Evolutionary conservation across 805 yeast genomes (phyloP), one percentile per base, ranked within the genome.

Genomic region (Saccharomyces mikatae): DNA sequence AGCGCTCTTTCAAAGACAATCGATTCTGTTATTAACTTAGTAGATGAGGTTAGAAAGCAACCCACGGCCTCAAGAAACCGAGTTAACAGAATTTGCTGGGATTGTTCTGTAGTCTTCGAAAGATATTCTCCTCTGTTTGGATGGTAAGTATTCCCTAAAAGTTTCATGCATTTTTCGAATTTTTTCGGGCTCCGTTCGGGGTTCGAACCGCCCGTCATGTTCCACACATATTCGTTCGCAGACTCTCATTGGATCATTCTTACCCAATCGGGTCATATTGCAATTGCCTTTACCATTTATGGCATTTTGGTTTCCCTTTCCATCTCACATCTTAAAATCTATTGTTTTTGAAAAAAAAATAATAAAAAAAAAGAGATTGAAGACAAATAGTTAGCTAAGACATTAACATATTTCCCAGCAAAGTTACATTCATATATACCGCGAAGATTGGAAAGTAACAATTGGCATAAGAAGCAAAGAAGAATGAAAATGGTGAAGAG

Each of bases 361-460:
- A 32, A n/a, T 52, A 46, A 55, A 48, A 49, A 44, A 54, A 27
- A 49, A 44, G 29, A 46, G 49, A 9, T 41, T 44, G 2, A 24
- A 46, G 28, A 17, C 28, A 17, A 8, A 17, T 36, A 21, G 13
- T 36, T 36, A 17, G 24, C 44, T 17, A 11, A 36, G 13, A 24
- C 10, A 36, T 17, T 0, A 3, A 17, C 24, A 36, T 8, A 22
- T 36, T 24, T 6, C 13, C 44, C 10, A n/a, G 22, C 8, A 21
- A 11, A 21, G 11, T 11, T 9, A 9, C 44, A 8, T 36, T 17
- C 24, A 17, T 24, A 17, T 5, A 36, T 17, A 36, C 6, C 24
- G 22, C 44, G 6, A 36, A 3, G 8, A 36, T 17, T 6, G 13
- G 3, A 17, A 17, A 36, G 17, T 17, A 17, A 24, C 44, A 17